Percentiles rank a stretch among this genome's conserved stretches.
Conservation (phyloP, 1,284 basidiomycete species). For the Puccinia brachypodii region DNA sequence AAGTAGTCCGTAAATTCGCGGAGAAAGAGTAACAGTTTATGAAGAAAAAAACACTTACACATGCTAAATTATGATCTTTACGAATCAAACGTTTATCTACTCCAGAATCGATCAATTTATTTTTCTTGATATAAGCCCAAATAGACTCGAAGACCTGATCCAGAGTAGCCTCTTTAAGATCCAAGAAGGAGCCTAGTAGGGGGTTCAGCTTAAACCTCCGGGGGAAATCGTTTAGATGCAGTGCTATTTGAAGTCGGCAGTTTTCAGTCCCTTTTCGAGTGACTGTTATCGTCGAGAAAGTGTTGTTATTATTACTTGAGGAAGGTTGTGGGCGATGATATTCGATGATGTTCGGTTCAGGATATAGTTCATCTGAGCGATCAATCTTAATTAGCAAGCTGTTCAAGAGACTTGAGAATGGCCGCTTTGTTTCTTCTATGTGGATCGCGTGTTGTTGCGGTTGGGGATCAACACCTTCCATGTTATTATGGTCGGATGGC, state of each 20-base stretch:
- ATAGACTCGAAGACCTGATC: constrained; percentile 26
- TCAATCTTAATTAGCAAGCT: constrained; percentile 22
- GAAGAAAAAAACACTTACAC: constrained; percentile 18
- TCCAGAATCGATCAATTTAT: constrained; percentile 31
- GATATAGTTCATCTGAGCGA: constrained; percentile 36
- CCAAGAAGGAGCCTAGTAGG: constrained; percentile 28
- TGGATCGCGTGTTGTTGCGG: background rate
- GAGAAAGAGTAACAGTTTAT: background rate
- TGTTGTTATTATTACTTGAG: background rate
- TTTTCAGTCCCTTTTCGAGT: constrained; percentile 32
- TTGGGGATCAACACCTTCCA: background rate
- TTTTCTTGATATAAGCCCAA: constrained; percentile 42
- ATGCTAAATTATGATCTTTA: constrained; percentile 37
- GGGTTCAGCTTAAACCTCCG: constrained; percentile 27
- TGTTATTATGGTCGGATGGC: background rate
- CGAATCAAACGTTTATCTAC: constrained; percentile 36
- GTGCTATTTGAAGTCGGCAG: constrained; percentile 28
- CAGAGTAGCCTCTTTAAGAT: constrained; percentile 25
- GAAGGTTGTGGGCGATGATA: constrained; percentile 10
- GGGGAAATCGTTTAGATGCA: constrained; percentile 45
- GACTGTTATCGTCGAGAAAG: constrained; percentile 36
- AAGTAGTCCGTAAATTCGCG: too few species aligned
- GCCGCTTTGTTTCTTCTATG: constrained; percentile 13
- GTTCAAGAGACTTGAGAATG: constrained; percentile 26
- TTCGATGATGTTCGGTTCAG: constrained; percentile 43